Conservation (phyloP, 306 rosid species). For the Benincasa hispida region DNA sequence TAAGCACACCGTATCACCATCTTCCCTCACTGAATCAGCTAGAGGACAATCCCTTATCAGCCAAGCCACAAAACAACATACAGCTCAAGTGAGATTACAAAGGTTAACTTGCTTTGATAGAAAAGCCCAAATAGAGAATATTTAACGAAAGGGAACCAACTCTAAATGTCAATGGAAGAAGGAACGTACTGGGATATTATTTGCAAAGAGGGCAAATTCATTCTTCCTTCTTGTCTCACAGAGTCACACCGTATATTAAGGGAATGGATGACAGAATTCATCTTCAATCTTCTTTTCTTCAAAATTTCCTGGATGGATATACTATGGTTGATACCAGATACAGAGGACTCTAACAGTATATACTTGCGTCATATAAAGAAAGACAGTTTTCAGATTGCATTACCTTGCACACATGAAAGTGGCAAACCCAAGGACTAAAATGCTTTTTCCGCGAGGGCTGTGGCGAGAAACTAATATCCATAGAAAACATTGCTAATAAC, state of each 20-base stretch:
- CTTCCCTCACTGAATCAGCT: slow-evolving; percentile 16
- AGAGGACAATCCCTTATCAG: slow-evolving; percentile 47
- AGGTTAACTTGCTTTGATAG: background rate
- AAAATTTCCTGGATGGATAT: slow-evolving; percentile 30
- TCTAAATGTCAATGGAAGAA: slow-evolving; percentile 11
- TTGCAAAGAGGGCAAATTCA: slow-evolving; percentile 29
- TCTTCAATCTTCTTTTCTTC: slow-evolving; percentile 37
- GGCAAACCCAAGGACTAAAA: slow-evolving; percentile 81
- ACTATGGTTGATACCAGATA: slow-evolving; percentile 7
- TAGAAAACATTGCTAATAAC: background rate
- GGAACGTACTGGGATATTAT: slow-evolving; percentile 57
- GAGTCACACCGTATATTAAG: slow-evolving; percentile 34
- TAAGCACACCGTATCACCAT: slow-evolving; percentile 37
- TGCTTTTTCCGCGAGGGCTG: slow-evolving; percentile 22
- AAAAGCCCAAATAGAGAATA: background rate
- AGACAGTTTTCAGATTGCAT: background rate
- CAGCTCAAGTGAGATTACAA: slow-evolving; percentile 13
- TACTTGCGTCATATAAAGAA: background rate
- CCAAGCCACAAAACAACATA: slow-evolving; percentile 26
- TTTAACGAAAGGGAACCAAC: slow-evolving; percentile 2
- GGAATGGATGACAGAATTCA: slow-evolving; percentile 43
- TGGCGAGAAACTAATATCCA: slow-evolving; percentile 34
- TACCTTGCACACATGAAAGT: slow-evolving; percentile 65
- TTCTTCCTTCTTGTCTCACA: slow-evolving; percentile 22
- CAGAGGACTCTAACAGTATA: background rate